A percentile compares a stretch with the other conserved stretches of the same genome.
These are phyloP conservation scores for Aspergillus puulaauensis DNA, from an alignment of 2,329 filamentous ascomycete species.

Conservation along the genomic window DNA sequence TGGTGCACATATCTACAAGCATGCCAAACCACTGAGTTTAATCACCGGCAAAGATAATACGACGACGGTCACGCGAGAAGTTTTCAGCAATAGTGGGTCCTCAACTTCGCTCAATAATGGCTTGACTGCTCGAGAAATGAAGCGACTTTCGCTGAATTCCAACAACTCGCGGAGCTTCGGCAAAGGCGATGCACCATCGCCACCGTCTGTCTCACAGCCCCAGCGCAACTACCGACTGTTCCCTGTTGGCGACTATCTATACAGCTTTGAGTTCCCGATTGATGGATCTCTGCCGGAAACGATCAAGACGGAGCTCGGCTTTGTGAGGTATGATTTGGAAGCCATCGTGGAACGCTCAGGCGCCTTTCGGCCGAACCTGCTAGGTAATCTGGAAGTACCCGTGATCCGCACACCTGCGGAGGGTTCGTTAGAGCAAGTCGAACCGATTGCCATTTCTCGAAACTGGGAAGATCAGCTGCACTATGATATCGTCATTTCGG, in stretches of 20 bases:
- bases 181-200: slow-evolving; percentile 69
- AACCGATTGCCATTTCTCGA: slow-evolving; percentile 88
- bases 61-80: slow-evolving; percentile 32
- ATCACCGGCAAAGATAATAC: slow-evolving; percentile 31
- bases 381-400: slow-evolving; percentile 76
- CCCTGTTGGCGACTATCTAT: slow-evolving; percentile 69
- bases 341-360: slow-evolving; percentile 82
- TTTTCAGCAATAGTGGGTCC: slow-evolving; percentile 41
- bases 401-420: slow-evolving; percentile 85
- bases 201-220: slow-evolving; percentile 57
- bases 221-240: slow-evolving; percentile 86
- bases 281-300: slow-evolving; percentile 80
- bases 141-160: slow-evolving; percentile 75
- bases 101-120: slow-evolving; percentile 46
- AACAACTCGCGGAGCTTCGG: slow-evolving; percentile 82
- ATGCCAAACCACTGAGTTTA: slow-evolving; percentile 42
- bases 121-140: slow-evolving; percentile 49
- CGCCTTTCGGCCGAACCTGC: slow-evolving; percentile 83
- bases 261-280: slow-evolving; percentile 78
- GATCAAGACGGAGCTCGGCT: slow-evolving; percentile 81
- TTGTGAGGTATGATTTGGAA: slow-evolving; percentile 84
- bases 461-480: slow-evolving; percentile 95
- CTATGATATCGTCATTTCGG: slow-evolving; percentile 94
- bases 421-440: slow-evolving; percentile 83
- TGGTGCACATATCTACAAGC: slow-evolving; percentile 62